Evolutionary conservation across 768 basidiomycete species (phyloP).

Genomic region (Termitomyces eurrhizus): DNA sequence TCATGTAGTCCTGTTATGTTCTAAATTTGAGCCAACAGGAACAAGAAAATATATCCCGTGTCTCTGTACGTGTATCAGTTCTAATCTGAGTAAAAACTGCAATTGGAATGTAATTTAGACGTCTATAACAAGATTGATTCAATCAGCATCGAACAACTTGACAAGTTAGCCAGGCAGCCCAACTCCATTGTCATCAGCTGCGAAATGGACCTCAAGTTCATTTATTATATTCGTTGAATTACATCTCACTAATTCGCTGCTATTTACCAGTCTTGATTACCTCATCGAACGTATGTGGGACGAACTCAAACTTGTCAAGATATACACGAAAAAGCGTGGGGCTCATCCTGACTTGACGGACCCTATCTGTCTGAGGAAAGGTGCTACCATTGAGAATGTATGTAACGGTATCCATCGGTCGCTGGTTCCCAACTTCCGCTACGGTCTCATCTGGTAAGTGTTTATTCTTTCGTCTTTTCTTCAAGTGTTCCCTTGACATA

Average conservation of each 20-base stretch:
- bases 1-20: not conserved
- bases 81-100: not conserved
- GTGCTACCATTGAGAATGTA: constrained; percentile 92
- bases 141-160: constrained; percentile 77
- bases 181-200: constrained; percentile 94
- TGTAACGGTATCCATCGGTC: constrained; percentile 93
- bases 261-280: constrained; percentile 53
- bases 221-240: constrained; percentile 2
- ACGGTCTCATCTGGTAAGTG: constrained; percentile 87
- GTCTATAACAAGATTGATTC: constrained; percentile 98
- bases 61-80: constrained; percentile 54
- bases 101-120: constrained; percentile 37
- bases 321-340: constrained; percentile 98
- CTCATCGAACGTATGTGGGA: constrained; percentile 78
- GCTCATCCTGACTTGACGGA: constrained; percentile 88
- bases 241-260: not conserved
- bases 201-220: constrained; percentile 88
- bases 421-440: constrained; percentile 87
- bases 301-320: constrained; percentile 76
- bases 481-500: constrained; percentile 2
- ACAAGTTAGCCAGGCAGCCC: constrained; percentile 78
- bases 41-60: constrained; percentile 95
- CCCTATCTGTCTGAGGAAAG: constrained; percentile 86
- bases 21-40: constrained; percentile 38
- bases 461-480: not conserved